Evolutionary conservation across 805 yeast genomes (phyloP), one percentile per base, ranked within the genome.

Genomic region (Kuraishia hungarica): DNA sequence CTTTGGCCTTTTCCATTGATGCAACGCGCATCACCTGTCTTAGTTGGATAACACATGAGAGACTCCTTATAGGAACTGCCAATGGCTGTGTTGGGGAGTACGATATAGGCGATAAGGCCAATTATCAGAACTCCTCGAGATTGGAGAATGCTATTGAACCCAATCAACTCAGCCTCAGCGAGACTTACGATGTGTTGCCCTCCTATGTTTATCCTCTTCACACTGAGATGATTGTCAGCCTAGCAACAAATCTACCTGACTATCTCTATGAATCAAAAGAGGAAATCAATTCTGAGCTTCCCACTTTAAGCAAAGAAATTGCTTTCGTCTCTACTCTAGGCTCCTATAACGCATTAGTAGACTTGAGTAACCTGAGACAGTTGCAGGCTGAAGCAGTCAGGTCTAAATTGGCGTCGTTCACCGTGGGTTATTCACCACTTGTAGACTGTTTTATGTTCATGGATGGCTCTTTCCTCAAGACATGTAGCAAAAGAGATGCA

Each of bases 21-120:
- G 60, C 58, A 15, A 56, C 61, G 23, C 53, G 53, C 2, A 59
- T 64, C 21, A 53, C 59, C 17, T 60, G 66, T 3, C 61, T 67
- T 43, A 65, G 67, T 23, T 68, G 72, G 67, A 57, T 63, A 3
- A 62, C 72, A 15, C 56, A 59, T n/a, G 48, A 57, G 7, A 57
- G 61, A 1, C 21, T 69, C 15, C 39, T 61, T 1, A 55, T 62
- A 43, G 72, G 71, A 2, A 58, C 67, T 24, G 57, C 60, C 10
- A 58, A 60, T 43, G 73, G 73, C 4, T 60, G 57, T 21, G 55
- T 69, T 15, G 66, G 66, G 0, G 67, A 67, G 51, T 59, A 64
- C 55, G 61, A 65, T 50, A 59, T 67, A 8, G 43, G 52, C 1
- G 48, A 50, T 13, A 47, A n/a, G 26, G 15, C 21, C 21, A 47